A percentile compares a stretch with the other conserved stretches of the same genome.
Evolutionary conservation across 192 early-diverging fungal genomes (phyloP).

Genomic region (Irineochytrium annulatum): DNA sequence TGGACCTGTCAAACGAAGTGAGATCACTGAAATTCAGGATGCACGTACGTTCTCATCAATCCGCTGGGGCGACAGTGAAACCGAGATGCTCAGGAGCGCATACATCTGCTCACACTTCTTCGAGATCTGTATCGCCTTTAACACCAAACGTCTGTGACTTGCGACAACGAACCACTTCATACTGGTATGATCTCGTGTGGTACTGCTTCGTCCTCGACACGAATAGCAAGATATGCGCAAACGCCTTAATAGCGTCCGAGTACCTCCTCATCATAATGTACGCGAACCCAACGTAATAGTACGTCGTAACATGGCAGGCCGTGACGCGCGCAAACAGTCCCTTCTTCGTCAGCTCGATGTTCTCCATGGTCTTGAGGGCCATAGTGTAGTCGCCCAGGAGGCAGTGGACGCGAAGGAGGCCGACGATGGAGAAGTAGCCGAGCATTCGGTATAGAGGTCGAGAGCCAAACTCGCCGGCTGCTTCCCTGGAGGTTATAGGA

Average conservation of each 20-base stretch:
- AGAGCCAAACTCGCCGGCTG: constrained; percentile 83
- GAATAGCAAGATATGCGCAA: constrained; percentile 85
- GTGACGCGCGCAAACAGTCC: constrained; percentile 92
- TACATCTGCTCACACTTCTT: constrained; percentile 97
- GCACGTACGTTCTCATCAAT: constrained; percentile 76
- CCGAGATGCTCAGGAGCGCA: constrained; percentile 82
- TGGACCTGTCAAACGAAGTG: constrained; percentile 49
- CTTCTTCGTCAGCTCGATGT: constrained; percentile 90
- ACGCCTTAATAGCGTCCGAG: constrained; percentile 89
- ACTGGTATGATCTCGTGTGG: constrained; percentile 87
- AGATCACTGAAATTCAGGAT: neutral
- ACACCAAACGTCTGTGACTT: constrained; percentile 1
- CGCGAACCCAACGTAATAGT: constrained; percentile 95
- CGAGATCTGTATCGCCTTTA: constrained; percentile 49
- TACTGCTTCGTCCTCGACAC: constrained; percentile 91
- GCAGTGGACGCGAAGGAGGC: constrained; percentile 90
- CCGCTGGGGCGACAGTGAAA: constrained; percentile 86
- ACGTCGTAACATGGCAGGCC: constrained; percentile 95
- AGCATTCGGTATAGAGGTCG: constrained; percentile 93
- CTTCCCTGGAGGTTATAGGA: constrained; percentile 45
- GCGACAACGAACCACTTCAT: constrained; percentile 61
- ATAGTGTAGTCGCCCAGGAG: constrained; percentile 93
- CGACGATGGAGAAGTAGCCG: constrained; percentile 93
- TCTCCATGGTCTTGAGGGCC: constrained; percentile 94
- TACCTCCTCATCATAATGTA: constrained; percentile 99